Conservation (phyloP, 345 rosid genomes). For the Excoecaria cochinchinensis region DNA sequence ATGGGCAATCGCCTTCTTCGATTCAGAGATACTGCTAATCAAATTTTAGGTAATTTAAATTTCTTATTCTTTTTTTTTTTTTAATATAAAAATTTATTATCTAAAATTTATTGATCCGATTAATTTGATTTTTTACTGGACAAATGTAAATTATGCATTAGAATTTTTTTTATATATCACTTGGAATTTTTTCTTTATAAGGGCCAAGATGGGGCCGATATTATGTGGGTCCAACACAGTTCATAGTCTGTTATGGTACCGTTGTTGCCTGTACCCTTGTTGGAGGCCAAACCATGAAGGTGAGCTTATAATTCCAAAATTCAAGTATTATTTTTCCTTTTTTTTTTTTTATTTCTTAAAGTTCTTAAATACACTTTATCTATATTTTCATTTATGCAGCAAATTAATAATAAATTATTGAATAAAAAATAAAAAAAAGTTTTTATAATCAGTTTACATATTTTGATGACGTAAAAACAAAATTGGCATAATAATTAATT, state of each 20-base stretch:
- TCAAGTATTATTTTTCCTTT: neutral
- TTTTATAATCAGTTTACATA: too few species aligned
- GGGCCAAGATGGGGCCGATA: slow-evolving; percentile 81
- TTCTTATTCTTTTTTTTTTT: too few species aligned
- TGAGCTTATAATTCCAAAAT: neutral
- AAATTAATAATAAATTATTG: too few species aligned
- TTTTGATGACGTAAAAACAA: too few species aligned
- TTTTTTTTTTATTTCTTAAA: slow-evolving; percentile 85
- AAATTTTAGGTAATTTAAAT: slow-evolving; percentile 56
- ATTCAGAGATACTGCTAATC: slow-evolving; percentile 83
- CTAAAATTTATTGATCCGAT: too few species aligned
- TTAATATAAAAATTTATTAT: too few species aligned
- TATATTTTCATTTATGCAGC: too few species aligned
- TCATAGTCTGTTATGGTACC: slow-evolving; percentile 74
- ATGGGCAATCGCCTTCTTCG: slow-evolving; percentile 73
- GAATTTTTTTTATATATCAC: too few species aligned
- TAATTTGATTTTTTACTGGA: too few species aligned
- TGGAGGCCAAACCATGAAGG: slow-evolving; percentile 86
- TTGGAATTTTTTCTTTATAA: slow-evolving; percentile 14
- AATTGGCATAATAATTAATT: too few species aligned
- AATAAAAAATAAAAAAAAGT: too few species aligned
- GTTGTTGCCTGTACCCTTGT: slow-evolving; percentile 68
- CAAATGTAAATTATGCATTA: too few species aligned
- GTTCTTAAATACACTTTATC: slow-evolving; percentile 51
- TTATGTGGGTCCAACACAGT: slow-evolving; percentile 84